Percentiles rank a stretch among this genome's conserved stretches.
Conservation (phyloP, 306 rosid genomes). For the Vigna nakashimae region DNA sequence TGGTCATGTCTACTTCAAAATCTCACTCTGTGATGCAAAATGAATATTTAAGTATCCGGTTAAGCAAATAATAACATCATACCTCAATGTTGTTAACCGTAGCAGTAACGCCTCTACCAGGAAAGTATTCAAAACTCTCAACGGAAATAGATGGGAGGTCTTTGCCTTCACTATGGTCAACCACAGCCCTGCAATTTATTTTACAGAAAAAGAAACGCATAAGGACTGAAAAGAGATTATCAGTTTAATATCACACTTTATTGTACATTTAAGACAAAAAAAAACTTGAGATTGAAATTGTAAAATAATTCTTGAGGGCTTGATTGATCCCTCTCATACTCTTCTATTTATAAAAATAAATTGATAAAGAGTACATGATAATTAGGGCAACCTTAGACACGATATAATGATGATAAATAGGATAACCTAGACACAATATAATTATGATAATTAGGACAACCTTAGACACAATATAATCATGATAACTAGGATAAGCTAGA, state of each 20-base stretch:
- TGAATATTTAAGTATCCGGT: constrained; percentile 5
- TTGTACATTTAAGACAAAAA: constrained; percentile 8
- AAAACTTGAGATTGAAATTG: too few relatives aligned
- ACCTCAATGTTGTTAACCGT: constrained; percentile 85
- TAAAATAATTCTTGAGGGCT: too few relatives aligned
- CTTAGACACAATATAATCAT: too few relatives aligned
- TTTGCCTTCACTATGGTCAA: constrained; percentile 92
- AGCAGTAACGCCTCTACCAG: constrained; percentile 92
- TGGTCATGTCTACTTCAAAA: constrained; percentile 6
- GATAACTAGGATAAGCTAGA: too few relatives aligned
- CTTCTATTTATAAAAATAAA: too few relatives aligned
- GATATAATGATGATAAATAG: too few relatives aligned
- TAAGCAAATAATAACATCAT: constrained; percentile 29
- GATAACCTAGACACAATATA: too few relatives aligned
- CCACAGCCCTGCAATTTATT: constrained; percentile 86
- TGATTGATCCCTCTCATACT: too few relatives aligned
- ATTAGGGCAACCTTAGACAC: too few relatives aligned
- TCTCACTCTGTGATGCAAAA: constrained; percentile 38
- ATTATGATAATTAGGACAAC: too few relatives aligned
- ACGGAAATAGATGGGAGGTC: constrained; percentile 94
- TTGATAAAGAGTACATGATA: too few relatives aligned
- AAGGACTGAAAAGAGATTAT: constrained; percentile 28
- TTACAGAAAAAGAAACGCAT: constrained; percentile 12
- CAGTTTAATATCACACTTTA: constrained; percentile 32
- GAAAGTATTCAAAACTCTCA: constrained; percentile 94